These are phyloP conservation scores for Trapa bicornis DNA, from an alignment of 345 rosid species.

Conservation along the genomic window DNA sequence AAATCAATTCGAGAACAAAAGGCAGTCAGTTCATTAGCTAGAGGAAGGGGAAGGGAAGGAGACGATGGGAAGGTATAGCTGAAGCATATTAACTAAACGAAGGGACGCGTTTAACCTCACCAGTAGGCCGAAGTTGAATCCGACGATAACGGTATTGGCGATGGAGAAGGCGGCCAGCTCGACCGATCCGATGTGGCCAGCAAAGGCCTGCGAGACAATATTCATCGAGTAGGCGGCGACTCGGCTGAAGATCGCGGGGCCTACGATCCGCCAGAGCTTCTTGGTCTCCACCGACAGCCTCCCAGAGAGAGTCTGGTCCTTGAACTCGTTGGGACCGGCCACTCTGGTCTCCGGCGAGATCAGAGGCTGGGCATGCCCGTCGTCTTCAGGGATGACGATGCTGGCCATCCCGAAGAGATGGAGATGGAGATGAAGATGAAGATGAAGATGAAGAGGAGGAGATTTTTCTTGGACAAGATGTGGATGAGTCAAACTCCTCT, in stretches of 20 bases:
- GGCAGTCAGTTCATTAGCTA: too few relatives aligned
- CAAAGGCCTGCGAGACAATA: conserved; percentile 31
- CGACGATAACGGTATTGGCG: not conserved
- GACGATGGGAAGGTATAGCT: not conserved
- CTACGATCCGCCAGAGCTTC: conserved; percentile 33
- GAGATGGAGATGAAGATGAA: too few relatives aligned
- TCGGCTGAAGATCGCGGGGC: conserved; percentile 33
- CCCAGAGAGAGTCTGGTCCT: not conserved
- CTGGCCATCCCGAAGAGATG: not conserved
- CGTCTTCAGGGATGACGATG: not conserved
- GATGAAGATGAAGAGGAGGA: too few relatives aligned
- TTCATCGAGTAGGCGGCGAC: conserved; percentile 28
- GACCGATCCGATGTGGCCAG: conserved; percentile 34
- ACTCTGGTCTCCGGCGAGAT: not conserved
- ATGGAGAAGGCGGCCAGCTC: not conserved
- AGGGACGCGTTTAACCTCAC: conserved; percentile 9
- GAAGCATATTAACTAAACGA: not conserved
- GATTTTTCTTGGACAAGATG: too few relatives aligned
- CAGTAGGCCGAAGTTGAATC: conserved; percentile 37
- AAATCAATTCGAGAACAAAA: too few relatives aligned
- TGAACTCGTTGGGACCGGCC: not conserved
- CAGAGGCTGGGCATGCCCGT: not conserved
- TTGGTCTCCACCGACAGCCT: conserved; percentile 34
- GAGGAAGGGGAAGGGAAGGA: too few relatives aligned
- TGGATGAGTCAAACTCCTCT: too few relatives aligned